Evolutionary conservation across 345 rosid species (phyloP), one percentile per base, ranked within the genome.

Genomic region (Hibiscus tridactylites): DNA sequence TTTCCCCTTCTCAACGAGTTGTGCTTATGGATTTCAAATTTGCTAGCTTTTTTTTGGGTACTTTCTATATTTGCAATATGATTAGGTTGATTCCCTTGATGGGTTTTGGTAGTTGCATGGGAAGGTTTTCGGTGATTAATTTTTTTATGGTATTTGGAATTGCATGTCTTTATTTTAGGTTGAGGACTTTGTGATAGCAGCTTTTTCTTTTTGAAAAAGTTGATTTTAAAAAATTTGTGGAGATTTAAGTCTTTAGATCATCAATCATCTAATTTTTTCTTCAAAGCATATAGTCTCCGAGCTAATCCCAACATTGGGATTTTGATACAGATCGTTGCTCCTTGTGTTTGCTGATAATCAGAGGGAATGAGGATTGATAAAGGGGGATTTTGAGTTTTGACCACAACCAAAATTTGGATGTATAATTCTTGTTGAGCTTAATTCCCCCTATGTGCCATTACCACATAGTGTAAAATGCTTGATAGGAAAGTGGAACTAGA

Each of bases 91-190:
- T 74, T 75, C 75, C 28, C 57, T 73, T 74, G 67, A 11, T n/a
- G 70, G 70, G 75, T 72, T 73, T 73, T 47, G 17, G 31, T 39
- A 13, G 68, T 73, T 61, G 37, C 50, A 16, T 73, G 70, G 70
- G 61, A 17, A 62, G 29, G 42, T 72, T 66, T 56, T 56, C 9
- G 29, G 61, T 56, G 61, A 16, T 50, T 50, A 50, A 4, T 50
- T 37, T 35, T 35, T 42, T 21, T 70, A 28, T 56, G 19, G 59
- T 76, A 33, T 15, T 64, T 53, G 70, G 65, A 61, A 78, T 77
- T 76, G 74, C 19, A 64, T 61, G 64, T 70, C 9, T 77, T 8
- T 52, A 37, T 26, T 54, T 52, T n/a, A 39, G 80, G 58, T 42
- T 37, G 4, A 42, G 12, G 69, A 26, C 28, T 46, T 8, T 65